Base-by-base conservation (phyloP, 345 rosid species). In the Firmiana major region DNA sequence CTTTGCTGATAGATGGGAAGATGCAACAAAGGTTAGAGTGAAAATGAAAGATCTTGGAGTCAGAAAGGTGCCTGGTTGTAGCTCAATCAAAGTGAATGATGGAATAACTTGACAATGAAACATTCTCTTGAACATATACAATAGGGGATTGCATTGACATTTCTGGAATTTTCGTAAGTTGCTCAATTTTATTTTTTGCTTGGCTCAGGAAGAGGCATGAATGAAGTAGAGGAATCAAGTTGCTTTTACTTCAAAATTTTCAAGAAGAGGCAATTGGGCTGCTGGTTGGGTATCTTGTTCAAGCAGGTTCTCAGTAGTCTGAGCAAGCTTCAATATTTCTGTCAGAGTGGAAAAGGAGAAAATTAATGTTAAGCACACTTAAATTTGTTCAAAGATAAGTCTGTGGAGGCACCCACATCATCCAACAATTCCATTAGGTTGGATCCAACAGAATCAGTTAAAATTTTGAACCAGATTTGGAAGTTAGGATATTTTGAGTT, bases 41-140 rank as follows among this genome's bases (percentile, higher is more conserved):
- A 85, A 84, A 79, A 93, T 94, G 98, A 91, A 89, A 81, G 87
- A 83, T 77, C 85, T 89, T 19, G 92, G 95, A 63, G 85, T 93
- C 7, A 86, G 73, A 81, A 93, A 89, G 88, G 76, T 85, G 51
- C 95, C 98, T 24, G 98, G 97, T 43, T 91, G 95, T 63, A 91
- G 97, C 82, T 88, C 90, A 31, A 67, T 93, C 0, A 88, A 91
- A 83, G 82, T 87, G 59, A 78, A 87, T 53, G 89, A 89, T 57
- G 54, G 42, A 43, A 43, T 59, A 59, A 59, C 65, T 74, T 60
- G 42, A 74, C 7, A 19, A 55, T 71, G 13, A 36, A 71, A 5
- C 28, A 7, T 38, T 38, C 67, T 22, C 8, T 55, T 55, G 51
- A 21, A 10, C 26, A 71, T 31, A 21, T 38, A 57, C 26, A 34